Evolutionary conservation across 805 yeast species (phyloP).

Genomic region (Teunomyces atbi): DNA sequence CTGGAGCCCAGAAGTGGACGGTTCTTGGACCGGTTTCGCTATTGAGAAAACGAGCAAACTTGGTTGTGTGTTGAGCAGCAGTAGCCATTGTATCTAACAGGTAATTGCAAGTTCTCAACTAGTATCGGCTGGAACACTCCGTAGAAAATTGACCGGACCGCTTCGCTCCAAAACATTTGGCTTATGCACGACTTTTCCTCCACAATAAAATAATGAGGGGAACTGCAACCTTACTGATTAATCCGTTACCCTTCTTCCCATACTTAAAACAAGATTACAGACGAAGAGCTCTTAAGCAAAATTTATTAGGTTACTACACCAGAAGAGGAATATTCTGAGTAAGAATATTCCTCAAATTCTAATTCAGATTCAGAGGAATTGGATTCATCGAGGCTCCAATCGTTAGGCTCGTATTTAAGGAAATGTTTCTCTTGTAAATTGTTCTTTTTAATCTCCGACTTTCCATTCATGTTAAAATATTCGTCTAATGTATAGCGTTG

Average conservation of each 20-base stretch:
- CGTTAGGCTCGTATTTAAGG: too few relatives aligned
- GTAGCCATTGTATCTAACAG: conserved; percentile 20
- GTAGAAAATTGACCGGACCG: conserved; percentile 2
- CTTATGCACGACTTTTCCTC: conserved; percentile 1
- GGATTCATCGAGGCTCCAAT: neutral
- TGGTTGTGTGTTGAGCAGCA: conserved; percentile 40
- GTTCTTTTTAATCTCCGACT: neutral
- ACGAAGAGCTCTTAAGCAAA: neutral
- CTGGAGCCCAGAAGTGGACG: conserved; percentile 91
- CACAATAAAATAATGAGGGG: neutral
- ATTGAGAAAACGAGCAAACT: conserved; percentile 68
- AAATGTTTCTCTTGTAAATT: neutral
- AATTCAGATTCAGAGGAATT: neutral
- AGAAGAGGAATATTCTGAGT: neutral
- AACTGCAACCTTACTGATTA: neutral
- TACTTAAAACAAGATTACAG: neutral
- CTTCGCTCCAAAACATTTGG: neutral
- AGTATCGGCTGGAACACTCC: neutral
- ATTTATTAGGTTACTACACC: neutral
- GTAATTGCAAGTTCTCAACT: neutral
- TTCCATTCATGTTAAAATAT: neutral
- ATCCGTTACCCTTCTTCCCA: neutral
- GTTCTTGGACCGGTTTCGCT: conserved; percentile 96
- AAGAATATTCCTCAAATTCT: neutral
- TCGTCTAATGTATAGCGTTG: neutral